phyloP scores from a whole-genome alignment of 805 yeast species.

The Maudiozyma bulderi region DNA sequence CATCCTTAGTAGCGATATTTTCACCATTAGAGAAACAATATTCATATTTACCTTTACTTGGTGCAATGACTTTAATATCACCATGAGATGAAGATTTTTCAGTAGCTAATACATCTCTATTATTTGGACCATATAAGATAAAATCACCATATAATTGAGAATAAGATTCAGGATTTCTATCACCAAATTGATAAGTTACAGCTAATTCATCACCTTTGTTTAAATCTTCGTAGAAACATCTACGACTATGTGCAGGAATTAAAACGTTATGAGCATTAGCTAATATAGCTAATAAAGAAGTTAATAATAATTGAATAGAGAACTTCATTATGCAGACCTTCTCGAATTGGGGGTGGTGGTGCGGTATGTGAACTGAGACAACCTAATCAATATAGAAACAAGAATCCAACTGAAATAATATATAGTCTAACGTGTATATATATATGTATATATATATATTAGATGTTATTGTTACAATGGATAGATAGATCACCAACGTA shows the following conservation, averaged over 20 bases:
- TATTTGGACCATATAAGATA: conserved; percentile 40
- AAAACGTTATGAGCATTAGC: conserved; percentile 66
- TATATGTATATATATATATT: too few species aligned
- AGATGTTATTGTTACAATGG: too few species aligned
- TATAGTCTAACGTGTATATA: too few species aligned
- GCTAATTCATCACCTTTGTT: conserved; percentile 79
- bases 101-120: conserved; percentile 36
- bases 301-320: conserved; percentile 4
- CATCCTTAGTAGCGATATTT: conserved; percentile 69
- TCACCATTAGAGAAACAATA: conserved; percentile 91
- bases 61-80: conserved; percentile 59
- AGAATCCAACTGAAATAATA: too few species aligned
- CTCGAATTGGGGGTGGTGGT: background rate
- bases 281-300: conserved; percentile 5
- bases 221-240: conserved; percentile 80
- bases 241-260: conserved; percentile 72
- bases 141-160: conserved; percentile 64
- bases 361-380: background rate
- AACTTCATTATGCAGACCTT: conserved; percentile 2
- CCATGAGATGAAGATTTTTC: conserved; percentile 65
- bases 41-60: conserved; percentile 60
- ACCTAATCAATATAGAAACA: too few species aligned
- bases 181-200: conserved; percentile 87
- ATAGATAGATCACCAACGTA: too few species aligned
- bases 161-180: conserved; percentile 64